Evolutionary conservation across 768 basidiomycete species (phyloP), one percentile per base, ranked within the genome.

Genomic region (Brasilioporus rufonigricans): DNA sequence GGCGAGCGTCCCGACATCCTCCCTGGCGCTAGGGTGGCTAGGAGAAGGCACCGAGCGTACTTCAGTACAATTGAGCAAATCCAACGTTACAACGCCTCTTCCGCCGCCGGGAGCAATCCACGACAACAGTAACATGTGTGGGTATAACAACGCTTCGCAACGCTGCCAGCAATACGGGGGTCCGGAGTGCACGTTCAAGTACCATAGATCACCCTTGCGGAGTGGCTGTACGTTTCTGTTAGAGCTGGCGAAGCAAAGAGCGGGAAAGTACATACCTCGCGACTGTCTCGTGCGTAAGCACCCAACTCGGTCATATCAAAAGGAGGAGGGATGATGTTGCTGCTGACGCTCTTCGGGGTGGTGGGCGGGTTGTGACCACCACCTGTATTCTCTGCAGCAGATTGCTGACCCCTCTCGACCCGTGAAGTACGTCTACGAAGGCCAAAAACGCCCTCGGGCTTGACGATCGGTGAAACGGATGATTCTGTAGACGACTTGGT

Each of bases 41-140:
- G 91, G 90, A 3, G 86, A 89, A 33, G 89, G 87, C 0, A 89
- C 88, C 6, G 86, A 87, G 51, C 91, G 86, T 4, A 95, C 91
- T 66, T 87, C 89, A 10, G 82, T 87, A 66, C 93, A 95, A 67
- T 93, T 93, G 44, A 93, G 71, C 2, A 97, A 70, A 69, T 96
- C 94, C 16, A 96, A 72, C 0, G 90, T 91, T 3, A 95, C 91
- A 40, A 93, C 84, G 0, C 92, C 92, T 11, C 90, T 78, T 2
- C 91, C 87, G 1, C 91, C 92, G 14, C 85, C 87, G 1, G 88
- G 82, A 6, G 90, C 87, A 52, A 91, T 78, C 94, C 94, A 97
- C 11, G 89, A 91, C 4, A 97, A 77, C 2, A 94, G 73, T 3
- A 97, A 77, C 74, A 89, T 86, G 58, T 90, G 83, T n/a, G 84